phyloP scores from a whole-genome alignment of 148 eudicot genomes.

The Camellia sinensis region DNA sequence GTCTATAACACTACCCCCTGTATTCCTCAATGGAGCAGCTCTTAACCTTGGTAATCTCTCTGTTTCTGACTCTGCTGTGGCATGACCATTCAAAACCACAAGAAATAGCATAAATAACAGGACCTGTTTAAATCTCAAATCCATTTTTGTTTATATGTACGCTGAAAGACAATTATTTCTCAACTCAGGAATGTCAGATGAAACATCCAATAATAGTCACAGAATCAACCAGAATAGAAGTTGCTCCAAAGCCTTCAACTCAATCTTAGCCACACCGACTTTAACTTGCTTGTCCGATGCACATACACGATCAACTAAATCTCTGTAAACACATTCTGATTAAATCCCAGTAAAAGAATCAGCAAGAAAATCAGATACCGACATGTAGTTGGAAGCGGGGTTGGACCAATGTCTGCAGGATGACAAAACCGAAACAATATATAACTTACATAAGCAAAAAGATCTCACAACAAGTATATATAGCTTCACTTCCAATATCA shows the following conservation, averaged over 20 bases:
- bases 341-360: background rate
- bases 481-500: background rate
- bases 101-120: conserved; percentile 43
- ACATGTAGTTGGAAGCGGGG: background rate
- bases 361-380: background rate
- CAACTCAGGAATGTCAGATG: no score
- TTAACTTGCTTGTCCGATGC: background rate
- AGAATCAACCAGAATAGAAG: background rate
- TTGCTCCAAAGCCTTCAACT: background rate
- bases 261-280: background rate
- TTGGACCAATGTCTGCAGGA: background rate
- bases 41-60: conserved; percentile 33
- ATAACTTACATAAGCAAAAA: background rate
- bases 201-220: background rate
- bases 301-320: background rate
- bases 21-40: conserved; percentile 64
- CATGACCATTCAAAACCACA: conserved; percentile 29
- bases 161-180: background rate
- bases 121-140: conserved; percentile 37
- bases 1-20: conserved; percentile 50
- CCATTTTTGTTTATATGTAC: conserved; percentile 37
- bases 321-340: background rate
- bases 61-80: conserved; percentile 31
- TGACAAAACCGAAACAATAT: background rate
- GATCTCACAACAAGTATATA: background rate